Conservation (phyloP, 2,329 filamentous ascomycete genomes). For the Colletotrichum gloeosporioides region DNA sequence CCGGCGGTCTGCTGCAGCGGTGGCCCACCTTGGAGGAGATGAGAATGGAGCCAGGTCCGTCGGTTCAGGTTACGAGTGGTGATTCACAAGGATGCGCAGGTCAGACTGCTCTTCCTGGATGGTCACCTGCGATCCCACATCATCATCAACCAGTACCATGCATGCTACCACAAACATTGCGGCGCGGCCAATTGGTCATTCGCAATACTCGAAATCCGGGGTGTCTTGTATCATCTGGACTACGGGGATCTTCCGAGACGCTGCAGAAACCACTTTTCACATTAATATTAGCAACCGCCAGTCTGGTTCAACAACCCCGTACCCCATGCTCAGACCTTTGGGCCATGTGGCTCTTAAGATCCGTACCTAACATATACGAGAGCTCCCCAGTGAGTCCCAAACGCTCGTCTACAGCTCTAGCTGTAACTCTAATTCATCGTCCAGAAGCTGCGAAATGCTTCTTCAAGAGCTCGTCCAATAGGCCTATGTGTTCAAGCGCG, state of each 20-base stretch:
- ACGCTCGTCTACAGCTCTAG: background rate
- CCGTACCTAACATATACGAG: background rate
- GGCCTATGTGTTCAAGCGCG: background rate
- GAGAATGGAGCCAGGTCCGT: background rate
- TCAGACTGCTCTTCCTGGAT: background rate
- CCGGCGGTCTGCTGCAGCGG: background rate
- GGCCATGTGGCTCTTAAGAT: background rate
- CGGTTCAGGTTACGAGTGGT: background rate
- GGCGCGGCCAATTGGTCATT: background rate
- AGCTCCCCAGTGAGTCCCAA: background rate
- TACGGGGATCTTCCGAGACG: constrained; percentile 4
- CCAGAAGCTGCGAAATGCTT: background rate
- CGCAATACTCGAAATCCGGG: background rate
- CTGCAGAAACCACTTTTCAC: background rate
- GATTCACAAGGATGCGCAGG: background rate
- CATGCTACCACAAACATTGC: background rate
- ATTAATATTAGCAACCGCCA: background rate
- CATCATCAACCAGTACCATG: background rate
- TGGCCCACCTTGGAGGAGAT: background rate
- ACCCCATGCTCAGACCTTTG: background rate
- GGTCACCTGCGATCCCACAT: constrained; percentile 14
- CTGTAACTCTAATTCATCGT: background rate
- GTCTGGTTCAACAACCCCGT: background rate
- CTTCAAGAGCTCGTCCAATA: background rate
- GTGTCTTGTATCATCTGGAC: background rate